These are phyloP conservation scores for Candida insectalens DNA, from an alignment of 805 yeast species.

Conservation along the genomic window DNA sequence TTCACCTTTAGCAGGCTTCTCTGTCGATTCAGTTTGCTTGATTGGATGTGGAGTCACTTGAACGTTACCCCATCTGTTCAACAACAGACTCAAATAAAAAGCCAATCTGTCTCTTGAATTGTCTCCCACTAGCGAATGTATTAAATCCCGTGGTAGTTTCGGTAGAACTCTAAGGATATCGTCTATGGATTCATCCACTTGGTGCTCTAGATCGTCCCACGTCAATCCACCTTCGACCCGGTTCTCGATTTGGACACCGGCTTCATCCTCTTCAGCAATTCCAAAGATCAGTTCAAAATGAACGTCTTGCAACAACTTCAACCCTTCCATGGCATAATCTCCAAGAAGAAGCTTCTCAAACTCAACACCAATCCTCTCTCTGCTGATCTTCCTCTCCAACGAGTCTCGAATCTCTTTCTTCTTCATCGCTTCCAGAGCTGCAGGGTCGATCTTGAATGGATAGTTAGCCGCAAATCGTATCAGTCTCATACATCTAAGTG, in stretches of 20 bases:
- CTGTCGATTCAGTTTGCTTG: neutral
- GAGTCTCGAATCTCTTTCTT: constrained; percentile 45
- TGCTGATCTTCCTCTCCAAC: constrained; percentile 64
- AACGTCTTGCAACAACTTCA: constrained; percentile 46
- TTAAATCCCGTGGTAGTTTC: no score
- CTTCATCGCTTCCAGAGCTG: constrained; percentile 57
- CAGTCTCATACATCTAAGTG: constrained; percentile 77
- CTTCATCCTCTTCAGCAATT: constrained; percentile 20
- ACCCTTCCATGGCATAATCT: constrained; percentile 51
- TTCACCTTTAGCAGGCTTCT: neutral
- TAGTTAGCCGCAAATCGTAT: constrained; percentile 81
- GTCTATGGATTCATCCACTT: constrained; percentile 11
- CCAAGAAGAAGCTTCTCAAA: constrained; percentile 68
- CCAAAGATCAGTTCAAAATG: constrained; percentile 52
- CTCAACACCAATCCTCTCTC: constrained; percentile 87
- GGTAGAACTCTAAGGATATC: constrained; percentile 13
- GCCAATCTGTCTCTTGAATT: no score
- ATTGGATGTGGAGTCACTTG: no score
- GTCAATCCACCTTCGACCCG: constrained; percentile 5
- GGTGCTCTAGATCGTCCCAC: no score
- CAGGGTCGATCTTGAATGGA: constrained; percentile 52
- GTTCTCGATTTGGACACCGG: constrained; percentile 9
- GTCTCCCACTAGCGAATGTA: no score
- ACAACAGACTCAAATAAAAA: constrained; percentile 39
- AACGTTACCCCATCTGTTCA: constrained; percentile 38